Evolutionary conservation across 148 eudicot genomes (phyloP).

Genomic region (Camellia japonica): DNA sequence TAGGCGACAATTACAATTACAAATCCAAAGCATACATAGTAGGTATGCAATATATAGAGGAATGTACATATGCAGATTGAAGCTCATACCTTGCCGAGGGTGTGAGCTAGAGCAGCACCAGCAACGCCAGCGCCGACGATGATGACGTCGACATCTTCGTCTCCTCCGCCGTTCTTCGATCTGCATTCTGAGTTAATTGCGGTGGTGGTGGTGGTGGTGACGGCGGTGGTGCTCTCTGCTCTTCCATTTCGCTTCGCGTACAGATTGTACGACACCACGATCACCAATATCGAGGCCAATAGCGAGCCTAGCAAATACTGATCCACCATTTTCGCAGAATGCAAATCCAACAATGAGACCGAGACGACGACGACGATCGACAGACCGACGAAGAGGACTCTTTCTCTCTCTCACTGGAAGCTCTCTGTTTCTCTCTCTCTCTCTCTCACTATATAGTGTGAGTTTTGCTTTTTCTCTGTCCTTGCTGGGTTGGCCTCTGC

Average conservation of each 20-base stretch:
- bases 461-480: background rate
- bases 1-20: too few relatives aligned
- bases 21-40: background rate
- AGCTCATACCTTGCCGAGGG: slow-evolving; percentile 61
- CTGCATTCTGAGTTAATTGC: slow-evolving; percentile 25
- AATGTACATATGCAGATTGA: background rate
- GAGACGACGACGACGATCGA: background rate
- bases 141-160: slow-evolving; percentile 38
- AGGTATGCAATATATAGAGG: background rate
- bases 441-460: background rate
- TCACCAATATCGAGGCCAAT: slow-evolving; percentile 32
- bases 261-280: slow-evolving; percentile 24
- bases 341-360: background rate
- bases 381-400: background rate
- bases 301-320: slow-evolving; percentile 28
- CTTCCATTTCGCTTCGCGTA: slow-evolving; percentile 17
- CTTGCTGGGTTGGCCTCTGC: background rate
- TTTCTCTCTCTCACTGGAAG: background rate
- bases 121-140: slow-evolving; percentile 79
- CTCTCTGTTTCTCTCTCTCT: background rate
- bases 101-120: slow-evolving; percentile 77
- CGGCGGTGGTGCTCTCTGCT: background rate
- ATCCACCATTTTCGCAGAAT: slow-evolving; percentile 27
- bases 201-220: slow-evolving; percentile 24
- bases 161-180: slow-evolving; percentile 23